These are phyloP conservation scores for Debaryomyces fabryi DNA, from an alignment of 1,139 yeast genomes.

Conservation along the genomic window DNA sequence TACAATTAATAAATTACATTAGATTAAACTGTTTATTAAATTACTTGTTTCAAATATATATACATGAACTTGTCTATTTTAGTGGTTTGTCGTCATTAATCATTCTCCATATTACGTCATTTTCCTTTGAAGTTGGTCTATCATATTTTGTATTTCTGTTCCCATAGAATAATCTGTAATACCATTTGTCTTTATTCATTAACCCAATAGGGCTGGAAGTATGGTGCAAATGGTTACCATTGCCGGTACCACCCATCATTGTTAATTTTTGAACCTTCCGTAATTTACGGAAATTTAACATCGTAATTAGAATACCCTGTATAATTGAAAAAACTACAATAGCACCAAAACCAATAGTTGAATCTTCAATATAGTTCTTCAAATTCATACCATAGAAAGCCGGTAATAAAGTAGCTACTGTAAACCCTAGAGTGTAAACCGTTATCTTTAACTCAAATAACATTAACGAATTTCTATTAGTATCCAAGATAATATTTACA, in stretches of 20 bases:
- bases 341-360: slow-evolving; percentile 62
- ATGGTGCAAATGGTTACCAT: slow-evolving; percentile 1
- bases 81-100: slow-evolving; percentile 57
- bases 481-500: slow-evolving; percentile 90
- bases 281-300: slow-evolving; percentile 51
- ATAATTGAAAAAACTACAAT: slow-evolving; percentile 56
- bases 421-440: slow-evolving; percentile 80
- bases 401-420: slow-evolving; percentile 63
- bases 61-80: slow-evolving; percentile 14
- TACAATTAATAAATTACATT: slow-evolving; percentile 4
- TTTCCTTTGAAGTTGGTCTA: slow-evolving; percentile 47
- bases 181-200: slow-evolving; percentile 19
- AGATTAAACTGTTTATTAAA: background rate
- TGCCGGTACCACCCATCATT: slow-evolving; percentile 47
- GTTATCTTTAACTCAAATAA: slow-evolving; percentile 82
- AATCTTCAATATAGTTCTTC: slow-evolving; percentile 85
- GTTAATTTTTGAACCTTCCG: slow-evolving; percentile 63
- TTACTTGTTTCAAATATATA: slow-evolving; percentile 5
- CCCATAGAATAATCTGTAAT: slow-evolving; percentile 31
- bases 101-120: slow-evolving; percentile 77
- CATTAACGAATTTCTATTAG: slow-evolving; percentile 93
- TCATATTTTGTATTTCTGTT: slow-evolving; percentile 33
- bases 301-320: slow-evolving; percentile 47
- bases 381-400: slow-evolving; percentile 96
- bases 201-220: slow-evolving; percentile 6